Evolutionary conservation across 805 yeast species (phyloP), one percentile per base, ranked within the genome.

Genomic region (Metschnikowia lachancei): DNA sequence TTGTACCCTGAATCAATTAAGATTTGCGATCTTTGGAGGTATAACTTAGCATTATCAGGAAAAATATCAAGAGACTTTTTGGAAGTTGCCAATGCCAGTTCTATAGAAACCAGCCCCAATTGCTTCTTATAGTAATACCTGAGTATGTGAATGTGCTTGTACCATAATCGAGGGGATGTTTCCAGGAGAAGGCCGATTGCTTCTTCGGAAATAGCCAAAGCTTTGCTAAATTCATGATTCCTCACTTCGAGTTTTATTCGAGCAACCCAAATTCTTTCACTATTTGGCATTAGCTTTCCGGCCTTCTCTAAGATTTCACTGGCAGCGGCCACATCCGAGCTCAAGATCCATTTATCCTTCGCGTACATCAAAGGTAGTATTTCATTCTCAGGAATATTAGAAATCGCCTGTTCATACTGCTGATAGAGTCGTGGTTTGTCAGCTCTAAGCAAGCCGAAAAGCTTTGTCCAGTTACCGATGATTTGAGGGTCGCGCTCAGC

Each of bases 321-420:
- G 0, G 96, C 85, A 3, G 69, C 75, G 1, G 59, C 65, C 1
- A 75, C 55, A 53, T 85, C 80, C 1, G 68, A 59, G 2, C 66
- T 74, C 19, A 68, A 46, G 36, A 66, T 63, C 84, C 89, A 81
- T 43, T 75, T 69, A 55, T 85, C 91, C 53, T 84, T 83, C 0
- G 95, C 85, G 58, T 79, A 87, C 81, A 83, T 78, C 42, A 88
- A 63, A 64, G 80, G 75, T 36, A 88, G 71, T 11, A 76, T 58
- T 32, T 78, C 80, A 26, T 66, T 60, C 3, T 67, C 55, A 0
- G 86, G 84, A 41, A 83, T 72, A 0, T 70, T 57, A 1, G 58
- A 54, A 0, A 83, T 70, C 0, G 91, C 81, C 49, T 66, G 63
- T 36, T 81, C 81, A 59, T 83, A 83, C 22, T 71, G 72, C 2